Base-by-base conservation (phyloP, 495 filamentous ascomycete species). In the Parathielavia hyrcaniae region DNA sequence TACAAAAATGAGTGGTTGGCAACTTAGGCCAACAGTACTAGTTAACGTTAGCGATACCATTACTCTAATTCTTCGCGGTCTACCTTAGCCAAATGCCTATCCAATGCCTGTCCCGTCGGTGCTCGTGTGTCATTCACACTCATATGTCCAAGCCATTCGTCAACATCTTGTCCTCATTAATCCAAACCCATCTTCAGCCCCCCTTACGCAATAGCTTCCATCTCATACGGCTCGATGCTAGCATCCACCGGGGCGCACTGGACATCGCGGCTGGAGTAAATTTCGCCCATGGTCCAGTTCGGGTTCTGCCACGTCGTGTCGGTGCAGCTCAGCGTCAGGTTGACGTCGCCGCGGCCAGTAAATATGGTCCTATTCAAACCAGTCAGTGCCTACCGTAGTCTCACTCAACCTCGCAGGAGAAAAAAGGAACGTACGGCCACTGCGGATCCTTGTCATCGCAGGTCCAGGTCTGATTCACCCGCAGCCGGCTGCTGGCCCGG, bases 401-500 rank as follows among this genome's bases (percentile, higher is more conserved):
- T 13, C 11, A 12, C 30, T 50, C 6, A n/a, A 36, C 11, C 17
- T 36, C 34, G 14, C 20, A 14, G 17, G n/a, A n/a, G n/a, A n/a
- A n/a, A n/a, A 8, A 17, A 20, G 55, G 26, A 20, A 70, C 73
- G 63, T 59, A 76, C 73, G 71, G 71, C 32, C 61, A 72, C 60
- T 67, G 52, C 0, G 71, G 70, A 44, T 72, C 72, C 8, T 59
- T 19, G 43, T 71, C 74, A 30, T 44, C 54, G 62, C 76, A 78
- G 5, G 50, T 59, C 76, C 76, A 78, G 1, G 66, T 72, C 64
- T 77, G 72, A 61, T 76, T 74, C 47, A 77, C 50, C 19, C 65
- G 61, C 22, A 78, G 53, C 44, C 55, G 55, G 26, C 64, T 64
- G 17, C 58, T 55, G 12, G 69, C 61, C 13, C 67, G 61, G 57